Conservation (phyloP, 2,329 filamentous ascomycete species). For the Diplodia intermedia region DNA sequence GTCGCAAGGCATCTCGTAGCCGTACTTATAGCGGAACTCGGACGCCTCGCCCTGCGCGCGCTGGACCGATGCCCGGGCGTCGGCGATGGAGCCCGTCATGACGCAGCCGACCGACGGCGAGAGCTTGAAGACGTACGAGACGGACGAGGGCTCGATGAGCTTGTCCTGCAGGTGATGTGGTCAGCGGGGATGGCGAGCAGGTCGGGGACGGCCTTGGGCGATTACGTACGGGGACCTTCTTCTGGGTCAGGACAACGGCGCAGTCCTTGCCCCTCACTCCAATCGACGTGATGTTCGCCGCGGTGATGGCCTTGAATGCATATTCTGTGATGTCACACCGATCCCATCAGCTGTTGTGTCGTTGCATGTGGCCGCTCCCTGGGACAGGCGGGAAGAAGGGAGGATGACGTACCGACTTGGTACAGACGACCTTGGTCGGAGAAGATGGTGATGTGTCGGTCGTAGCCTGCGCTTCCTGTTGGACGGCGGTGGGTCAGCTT, state of each 20-base stretch:
- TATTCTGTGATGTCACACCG: slow-evolving; percentile 69
- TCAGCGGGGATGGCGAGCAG: neutral
- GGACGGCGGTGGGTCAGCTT: slow-evolving; percentile 40
- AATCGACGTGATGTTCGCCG: slow-evolving; percentile 98
- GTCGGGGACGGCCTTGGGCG: neutral
- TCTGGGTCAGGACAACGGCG: slow-evolving; percentile 96
- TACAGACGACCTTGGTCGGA: slow-evolving; percentile 98
- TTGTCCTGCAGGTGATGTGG: slow-evolving; percentile 67
- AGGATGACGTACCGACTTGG: slow-evolving; percentile 70
- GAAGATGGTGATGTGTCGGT: slow-evolving; percentile 99
- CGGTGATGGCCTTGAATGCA: slow-evolving; percentile 99
- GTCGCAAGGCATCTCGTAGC: slow-evolving; percentile 99
- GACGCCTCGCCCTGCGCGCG: slow-evolving; percentile 94
- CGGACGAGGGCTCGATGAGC: slow-evolving; percentile 95
- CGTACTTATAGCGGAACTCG: slow-evolving; percentile 97
- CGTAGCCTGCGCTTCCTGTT: slow-evolving; percentile 84
- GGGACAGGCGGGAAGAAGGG: neutral
- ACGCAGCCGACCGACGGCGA: slow-evolving; percentile 96
- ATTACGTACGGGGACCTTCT: slow-evolving; percentile 78
- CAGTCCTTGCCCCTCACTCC: slow-evolving; percentile 96
- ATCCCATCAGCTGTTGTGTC: slow-evolving; percentile 9
- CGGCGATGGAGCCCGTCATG: slow-evolving; percentile 98
- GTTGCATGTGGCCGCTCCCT: neutral
- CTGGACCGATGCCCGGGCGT: slow-evolving; percentile 87
- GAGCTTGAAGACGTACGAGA: slow-evolving; percentile 96